Evolutionary conservation across 768 basidiomycete species (phyloP), one percentile per base, ranked within the genome.

Genomic region (Amanita exitialis): DNA sequence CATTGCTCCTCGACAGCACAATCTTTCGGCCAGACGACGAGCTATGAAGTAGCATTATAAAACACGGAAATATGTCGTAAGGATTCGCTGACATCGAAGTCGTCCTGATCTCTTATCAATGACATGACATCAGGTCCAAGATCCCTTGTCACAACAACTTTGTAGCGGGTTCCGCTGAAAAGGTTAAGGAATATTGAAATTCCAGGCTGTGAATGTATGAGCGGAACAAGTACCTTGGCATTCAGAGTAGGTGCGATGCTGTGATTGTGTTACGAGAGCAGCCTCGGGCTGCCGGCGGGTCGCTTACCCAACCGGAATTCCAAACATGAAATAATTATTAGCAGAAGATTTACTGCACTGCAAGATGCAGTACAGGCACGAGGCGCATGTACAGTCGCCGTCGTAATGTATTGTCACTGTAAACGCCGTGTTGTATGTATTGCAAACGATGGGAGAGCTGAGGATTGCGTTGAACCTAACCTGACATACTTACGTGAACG

Each of bases 51-150:
- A 18, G 12, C 4, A 28, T 48, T 20, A 15, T 32, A 12, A 49
- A 9, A 12, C 42, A 21, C 27, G 1, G 21, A 9, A 36, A 50
- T 20, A 52, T 16, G 4, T 13, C 10, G 15, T 27, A 25, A 47
- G 32, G 30, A 3, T 30, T 36, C 3, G 52, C 67, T 49, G 56
- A 82, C 84, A 57, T 86, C 79, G 32, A 83, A 60, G 53, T 81
- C 77, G 15, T 66, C 60, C 32, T 70, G 67, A n/a, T 66, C 66
- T 44, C 69, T 58, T 20, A 87, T 62, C 39, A 80, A 55, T 18
- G 76, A 68, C 80, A 86, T 83, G 3, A 75, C 76, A 57, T 83
- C 75, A 15, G 76, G 73, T 2, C 84, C 84, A 20, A 87, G 67
- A 59, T 78, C 65, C 49, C 82, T 76, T 30, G 75, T 73, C 18